Base-by-base conservation (phyloP, 1,139 yeast species). In the Spencermartinsiella ligniputridi region DNA sequence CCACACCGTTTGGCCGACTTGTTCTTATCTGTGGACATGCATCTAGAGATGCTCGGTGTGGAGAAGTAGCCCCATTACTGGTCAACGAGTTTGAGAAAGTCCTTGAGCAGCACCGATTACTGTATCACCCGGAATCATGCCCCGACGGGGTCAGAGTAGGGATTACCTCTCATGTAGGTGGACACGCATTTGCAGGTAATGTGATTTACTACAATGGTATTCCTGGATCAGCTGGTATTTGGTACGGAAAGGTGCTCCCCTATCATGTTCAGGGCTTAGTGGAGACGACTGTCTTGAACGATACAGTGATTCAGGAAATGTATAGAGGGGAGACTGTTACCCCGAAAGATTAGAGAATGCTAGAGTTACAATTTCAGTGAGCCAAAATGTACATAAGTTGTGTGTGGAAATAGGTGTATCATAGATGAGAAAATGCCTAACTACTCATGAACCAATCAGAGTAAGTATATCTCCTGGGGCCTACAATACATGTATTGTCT, bases 161-260 rank as follows among this genome's bases (percentile, higher is more conserved):
- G 0, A 58, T 73, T 15, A 69, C 82, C 1, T 78, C 86, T 9
- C 94, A 84, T 59, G 68, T 84, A 36, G 90, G 92, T 0, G 94
- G 94, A 0, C 94, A 84, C 58, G 84, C 61, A 22, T 84, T 79
- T 60, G 92, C 94, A 2, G 94, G 92, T 0, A 84, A 84, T 57
- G 78, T 84, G 15, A 64, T 83, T 2, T 75, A 75, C 45, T 77
- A 77, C 51, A 51, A 52, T 8, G 53, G 54, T 3, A 33, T 11
- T 3, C 30, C 16, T 5, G 39, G 72, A 71, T 39, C 56, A 61
- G 8, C 72, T 73, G 35, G 47, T 1, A 64, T 72, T n/a, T 84
- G 90, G 90, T 84, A 84, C 56, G 90, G 92, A 0, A 63, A 83
- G 44, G 87, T 83, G 1, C 66, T 68, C 42, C 86, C 88, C 0